Conservation (phyloP, 2,329 filamentous ascomycete genomes). For the Pseudonectria buxi region DNA sequence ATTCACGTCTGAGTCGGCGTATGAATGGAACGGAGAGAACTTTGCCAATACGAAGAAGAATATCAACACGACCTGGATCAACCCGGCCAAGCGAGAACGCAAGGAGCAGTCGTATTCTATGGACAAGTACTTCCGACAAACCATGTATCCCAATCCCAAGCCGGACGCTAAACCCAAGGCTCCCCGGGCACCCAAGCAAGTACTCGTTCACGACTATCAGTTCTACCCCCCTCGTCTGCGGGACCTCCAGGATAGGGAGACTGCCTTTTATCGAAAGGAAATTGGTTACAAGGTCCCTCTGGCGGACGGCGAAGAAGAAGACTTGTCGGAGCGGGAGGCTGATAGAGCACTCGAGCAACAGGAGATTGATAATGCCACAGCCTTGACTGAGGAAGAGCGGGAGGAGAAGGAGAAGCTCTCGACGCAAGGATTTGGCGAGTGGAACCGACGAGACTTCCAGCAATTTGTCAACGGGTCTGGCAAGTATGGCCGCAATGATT, state of each 20-base stretch:
- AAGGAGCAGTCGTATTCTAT: conserved; percentile 98
- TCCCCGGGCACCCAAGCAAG: conserved; percentile 89
- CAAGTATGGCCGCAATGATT: conserved; percentile 83
- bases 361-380: conserved; percentile 86
- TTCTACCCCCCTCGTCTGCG: conserved; percentile 83
- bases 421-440: conserved; percentile 80
- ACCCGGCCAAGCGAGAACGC: conserved; percentile 94
- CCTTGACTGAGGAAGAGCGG: conserved; percentile 82
- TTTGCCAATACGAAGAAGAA: conserved; percentile 91
- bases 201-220: conserved; percentile 90
- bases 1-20: conserved; percentile 93
- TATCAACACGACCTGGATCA: conserved; percentile 92
- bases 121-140: conserved; percentile 96
- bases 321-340: conserved; percentile 75
- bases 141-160: conserved; percentile 71
- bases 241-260: conserved; percentile 93
- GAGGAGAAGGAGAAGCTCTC: conserved; percentile 79
- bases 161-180: conserved; percentile 90
- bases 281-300: conserved; percentile 92
- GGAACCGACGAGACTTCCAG: conserved; percentile 97
- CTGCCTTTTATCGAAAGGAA: conserved; percentile 90
- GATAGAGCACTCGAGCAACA: conserved; percentile 82
- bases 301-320: conserved; percentile 83
- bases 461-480: conserved; percentile 95
- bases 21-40: conserved; percentile 98